These are phyloP conservation scores for Ramularia endophylla DNA, from an alignment of 2,329 filamentous ascomycete species.

Conservation along the genomic window DNA sequence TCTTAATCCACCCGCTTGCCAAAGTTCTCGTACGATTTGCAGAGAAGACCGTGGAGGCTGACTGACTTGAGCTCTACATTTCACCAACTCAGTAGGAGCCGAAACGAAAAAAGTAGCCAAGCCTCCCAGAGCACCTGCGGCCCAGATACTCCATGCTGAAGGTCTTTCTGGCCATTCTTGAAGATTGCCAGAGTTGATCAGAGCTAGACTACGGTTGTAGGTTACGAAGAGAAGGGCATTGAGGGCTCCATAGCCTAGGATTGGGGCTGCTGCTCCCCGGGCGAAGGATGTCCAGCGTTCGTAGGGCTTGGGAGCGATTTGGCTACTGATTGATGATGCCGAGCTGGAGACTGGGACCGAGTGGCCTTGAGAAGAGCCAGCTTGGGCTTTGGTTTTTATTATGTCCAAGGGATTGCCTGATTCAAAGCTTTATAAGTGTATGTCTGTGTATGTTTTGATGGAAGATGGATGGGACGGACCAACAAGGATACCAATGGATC, in stretches of 20 bases:
- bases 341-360: conserved; percentile 5
- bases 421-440: too few relatives aligned
- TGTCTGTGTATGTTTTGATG: too few relatives aligned
- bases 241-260: conserved; percentile 82
- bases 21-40: conserved; percentile 27
- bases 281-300: conserved; percentile 24
- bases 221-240: conserved; percentile 86
- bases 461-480: too few relatives aligned
- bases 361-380: conserved; percentile 36
- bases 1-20: conserved; percentile 43
- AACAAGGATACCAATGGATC: conserved; percentile 77
- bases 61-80: conserved; percentile 77
- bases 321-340: neutral
- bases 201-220: conserved; percentile 75
- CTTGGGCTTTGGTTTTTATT: conserved; percentile 76
- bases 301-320: conserved; percentile 2
- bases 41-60: conserved; percentile 25
- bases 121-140: conserved; percentile 74
- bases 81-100: conserved; percentile 83
- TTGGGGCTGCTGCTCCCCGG: conserved; percentile 71
- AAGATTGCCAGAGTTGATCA: conserved; percentile 43
- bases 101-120: conserved; percentile 81
- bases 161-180: conserved; percentile 12
- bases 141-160: conserved; percentile 44
- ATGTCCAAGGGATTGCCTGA: conserved; percentile 69